Percentiles rank a stretch among this genome's conserved stretches.
phyloP scores from a whole-genome alignment of 2,329 filamentous ascomycete genomes.

The Calonectria pseudoturangicola region DNA sequence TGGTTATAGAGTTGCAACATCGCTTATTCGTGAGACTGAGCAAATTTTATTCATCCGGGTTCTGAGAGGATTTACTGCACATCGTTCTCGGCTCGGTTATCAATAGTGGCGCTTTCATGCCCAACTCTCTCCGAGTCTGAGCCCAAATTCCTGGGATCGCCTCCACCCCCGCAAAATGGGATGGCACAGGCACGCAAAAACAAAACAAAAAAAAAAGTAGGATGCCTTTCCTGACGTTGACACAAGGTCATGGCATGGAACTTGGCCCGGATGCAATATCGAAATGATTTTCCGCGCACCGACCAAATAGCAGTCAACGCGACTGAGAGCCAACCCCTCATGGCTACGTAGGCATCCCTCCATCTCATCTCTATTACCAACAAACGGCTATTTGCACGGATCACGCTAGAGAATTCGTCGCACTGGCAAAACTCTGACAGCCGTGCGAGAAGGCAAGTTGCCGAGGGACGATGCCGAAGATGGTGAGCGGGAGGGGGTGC shows the following conservation, averaged over 20 bases:
- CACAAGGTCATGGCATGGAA: slow-evolving; percentile 25
- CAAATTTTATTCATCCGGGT: slow-evolving; percentile 43
- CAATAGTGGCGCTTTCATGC: slow-evolving; percentile 44
- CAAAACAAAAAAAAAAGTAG: no score
- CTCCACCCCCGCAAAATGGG: slow-evolving; percentile 38
- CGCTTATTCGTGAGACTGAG: slow-evolving; percentile 41
- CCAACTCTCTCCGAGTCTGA: slow-evolving; percentile 48
- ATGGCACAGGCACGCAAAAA: slow-evolving; percentile 9
- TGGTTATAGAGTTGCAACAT: slow-evolving; percentile 41
- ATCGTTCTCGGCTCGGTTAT: slow-evolving; percentile 35
- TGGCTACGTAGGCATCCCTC: slow-evolving; percentile 24
- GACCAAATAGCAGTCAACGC: slow-evolving; percentile 36
- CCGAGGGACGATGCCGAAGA: slow-evolving; percentile 18
- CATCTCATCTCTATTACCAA: slow-evolving; percentile 30
- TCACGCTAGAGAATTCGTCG: slow-evolving; percentile 36
- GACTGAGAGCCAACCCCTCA: slow-evolving; percentile 30
- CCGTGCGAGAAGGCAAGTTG: slow-evolving; percentile 15
- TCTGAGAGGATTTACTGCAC: slow-evolving; percentile 35
- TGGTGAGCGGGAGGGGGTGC: slow-evolving; percentile 1
- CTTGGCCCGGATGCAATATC: slow-evolving; percentile 29
- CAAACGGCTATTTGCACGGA: slow-evolving; percentile 25
- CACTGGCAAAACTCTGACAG: slow-evolving; percentile 27
- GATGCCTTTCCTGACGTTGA: slow-evolving; percentile 25
- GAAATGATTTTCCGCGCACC: slow-evolving; percentile 35
- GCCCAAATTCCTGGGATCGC: slow-evolving; percentile 36